phyloP scores from a whole-genome alignment of 176 grass and related monocot species.

The Avena eriantha region DNA sequence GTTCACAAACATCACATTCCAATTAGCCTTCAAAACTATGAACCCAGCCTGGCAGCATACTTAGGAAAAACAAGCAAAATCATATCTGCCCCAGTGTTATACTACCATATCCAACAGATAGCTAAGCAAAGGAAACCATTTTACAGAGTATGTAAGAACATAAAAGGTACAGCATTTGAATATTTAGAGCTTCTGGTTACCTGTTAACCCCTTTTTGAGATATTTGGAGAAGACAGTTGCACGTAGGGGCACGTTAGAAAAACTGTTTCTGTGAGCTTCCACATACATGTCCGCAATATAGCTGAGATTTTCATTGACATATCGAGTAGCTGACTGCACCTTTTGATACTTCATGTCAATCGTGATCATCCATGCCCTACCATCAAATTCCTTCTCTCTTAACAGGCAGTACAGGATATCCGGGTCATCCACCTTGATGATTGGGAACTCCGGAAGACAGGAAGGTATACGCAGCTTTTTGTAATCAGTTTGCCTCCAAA shows the following conservation, averaged over 20 bases:
- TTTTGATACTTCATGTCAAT: neutral
- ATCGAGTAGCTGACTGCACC: neutral
- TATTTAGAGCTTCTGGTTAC: neutral
- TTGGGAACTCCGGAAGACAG: neutral
- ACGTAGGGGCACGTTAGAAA: neutral
- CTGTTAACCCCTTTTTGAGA: neutral
- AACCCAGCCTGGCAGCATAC: neutral
- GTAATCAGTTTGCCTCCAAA: neutral
- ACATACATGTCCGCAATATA: neutral
- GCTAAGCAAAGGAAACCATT: neutral
- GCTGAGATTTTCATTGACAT: slow-evolving; percentile 9
- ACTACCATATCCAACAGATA: neutral
- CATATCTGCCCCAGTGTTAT: neutral
- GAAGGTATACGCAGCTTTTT: neutral
- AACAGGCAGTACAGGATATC: neutral
- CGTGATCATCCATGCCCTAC: neutral
- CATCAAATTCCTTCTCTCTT: neutral
- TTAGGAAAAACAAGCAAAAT: neutral
- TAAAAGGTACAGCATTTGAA: neutral
- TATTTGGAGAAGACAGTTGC: neutral
- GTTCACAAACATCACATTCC: neutral
- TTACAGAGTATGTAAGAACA: neutral
- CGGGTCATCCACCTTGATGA: neutral
- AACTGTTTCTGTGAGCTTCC: neutral
- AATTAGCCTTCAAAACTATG: neutral